Base-by-base conservation (phyloP, 805 yeast genomes). In the Saccharomycopsis sp. region DNA sequence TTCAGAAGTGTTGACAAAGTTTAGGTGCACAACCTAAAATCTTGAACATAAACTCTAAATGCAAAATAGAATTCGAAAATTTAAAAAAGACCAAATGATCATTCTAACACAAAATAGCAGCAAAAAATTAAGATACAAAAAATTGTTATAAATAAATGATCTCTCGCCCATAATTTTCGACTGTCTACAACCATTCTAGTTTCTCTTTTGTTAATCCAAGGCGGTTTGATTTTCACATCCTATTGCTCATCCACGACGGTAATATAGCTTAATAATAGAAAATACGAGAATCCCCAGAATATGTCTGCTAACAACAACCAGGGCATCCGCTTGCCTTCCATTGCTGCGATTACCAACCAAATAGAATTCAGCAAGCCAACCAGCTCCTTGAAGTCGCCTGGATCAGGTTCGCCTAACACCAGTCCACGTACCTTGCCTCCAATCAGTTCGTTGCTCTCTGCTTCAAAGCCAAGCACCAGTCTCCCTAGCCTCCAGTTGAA, bases 321-420 rank as follows among this genome's bases (percentile, higher is more conserved):
- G 35, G 62, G 57, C 23, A 55, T 60, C 19, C 47, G 56, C 15
- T 51, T 60, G 22, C 63, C 63, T 23, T 54, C 63, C 42, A 55
- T 60, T 42, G 51, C 56, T 3, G 51, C 47, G 5, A 54, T 60
- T 8, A 56, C 62, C 19, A 55, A 59, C 19, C 50, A 57, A 2
- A 23, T 59, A n/a, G 59, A 56, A 23, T 17, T 19, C 34, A 56
- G n/a, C 54, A 51, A 51, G 19, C 19, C 52, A 7, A 24, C 41
- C 41, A 25, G 29, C 23, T 24, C 56, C 22, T 47, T 25, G 20
- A 25, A 53, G n/a, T 17, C 49, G 3, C 38, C 22, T 42, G 15
- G n/a, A 3, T 53, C 47, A 12, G 8, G 24, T 24, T 41, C 56
- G 19, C 56, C 34, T 14, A 53, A 23, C 41, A 34, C 56, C 14